A percentile compares a stretch with the other conserved stretches of the same genome.
Conservation (phyloP, 257 asterid genomes). For the Phtheirospermum japonicum region DNA sequence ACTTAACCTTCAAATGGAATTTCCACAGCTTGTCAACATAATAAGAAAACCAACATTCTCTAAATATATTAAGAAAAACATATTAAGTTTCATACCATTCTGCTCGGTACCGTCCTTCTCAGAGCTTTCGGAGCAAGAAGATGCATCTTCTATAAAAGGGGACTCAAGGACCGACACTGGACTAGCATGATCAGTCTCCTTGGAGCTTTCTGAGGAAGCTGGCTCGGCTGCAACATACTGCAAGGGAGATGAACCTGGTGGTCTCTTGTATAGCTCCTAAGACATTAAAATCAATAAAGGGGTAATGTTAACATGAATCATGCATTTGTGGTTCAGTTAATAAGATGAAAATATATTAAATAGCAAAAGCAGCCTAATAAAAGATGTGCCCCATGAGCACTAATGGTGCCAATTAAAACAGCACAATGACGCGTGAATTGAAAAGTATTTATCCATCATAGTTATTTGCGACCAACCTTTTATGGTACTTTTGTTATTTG, state of each 20-base stretch:
- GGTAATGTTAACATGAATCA: not conserved
- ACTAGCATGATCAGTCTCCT: constrained; percentile 54
- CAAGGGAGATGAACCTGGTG: constrained; percentile 26
- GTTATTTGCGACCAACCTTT: too few relatives aligned
- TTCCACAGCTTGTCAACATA: not conserved
- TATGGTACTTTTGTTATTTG: too few relatives aligned
- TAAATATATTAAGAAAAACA: not conserved
- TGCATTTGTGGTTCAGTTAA: constrained; percentile 21
- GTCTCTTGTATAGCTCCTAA: constrained; percentile 38
- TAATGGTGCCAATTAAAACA: not conserved
- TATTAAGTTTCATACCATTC: constrained; percentile 44
- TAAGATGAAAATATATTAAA: constrained; percentile 1
- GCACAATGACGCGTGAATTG: not conserved
- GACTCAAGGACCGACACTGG: constrained; percentile 64
- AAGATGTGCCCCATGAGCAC: not conserved
- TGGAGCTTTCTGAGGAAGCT: constrained; percentile 48
- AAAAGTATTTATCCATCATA: too few relatives aligned
- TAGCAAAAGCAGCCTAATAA: not conserved
- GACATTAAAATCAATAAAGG: constrained; percentile 16
- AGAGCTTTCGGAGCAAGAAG: constrained; percentile 49
- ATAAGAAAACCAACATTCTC: not conserved
- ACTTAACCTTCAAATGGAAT: not conserved
- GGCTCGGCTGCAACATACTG: constrained; percentile 28
- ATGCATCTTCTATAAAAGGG: constrained; percentile 43
- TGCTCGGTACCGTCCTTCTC: constrained; percentile 58